Evolutionary conservation across 106 monocot species (phyloP).

Genomic region (Allium cepa): DNA sequence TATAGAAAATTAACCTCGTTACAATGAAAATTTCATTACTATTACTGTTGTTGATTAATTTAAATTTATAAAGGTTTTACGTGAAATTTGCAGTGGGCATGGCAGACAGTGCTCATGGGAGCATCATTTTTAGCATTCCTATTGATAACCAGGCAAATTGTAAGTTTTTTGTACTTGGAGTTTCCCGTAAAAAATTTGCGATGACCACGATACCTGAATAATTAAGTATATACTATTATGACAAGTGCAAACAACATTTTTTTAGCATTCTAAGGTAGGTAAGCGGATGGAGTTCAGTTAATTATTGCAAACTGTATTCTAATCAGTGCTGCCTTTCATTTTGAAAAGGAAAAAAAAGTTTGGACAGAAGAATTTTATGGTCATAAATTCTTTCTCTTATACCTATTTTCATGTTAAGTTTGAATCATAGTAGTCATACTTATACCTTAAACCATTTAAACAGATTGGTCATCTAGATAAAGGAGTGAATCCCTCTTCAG

Average conservation of each 20-base stretch:
- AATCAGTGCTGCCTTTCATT: too few relatives aligned
- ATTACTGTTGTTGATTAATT: too few relatives aligned
- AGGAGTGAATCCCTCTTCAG: slow-evolving; percentile 84
- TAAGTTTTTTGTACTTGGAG: slow-evolving; percentile 28
- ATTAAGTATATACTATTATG: too few relatives aligned
- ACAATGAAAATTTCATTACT: too few relatives aligned
- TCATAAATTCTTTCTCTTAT: slow-evolving; percentile 19
- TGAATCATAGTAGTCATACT: too few relatives aligned
- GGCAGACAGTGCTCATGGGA: slow-evolving; percentile 83
- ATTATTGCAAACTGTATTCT: too few relatives aligned
- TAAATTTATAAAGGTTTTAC: too few relatives aligned
- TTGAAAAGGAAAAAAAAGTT: too few relatives aligned
- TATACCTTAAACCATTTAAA: neutral
- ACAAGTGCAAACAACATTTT: neutral
- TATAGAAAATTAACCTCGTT: too few relatives aligned
- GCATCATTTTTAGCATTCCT: slow-evolving; percentile 60
- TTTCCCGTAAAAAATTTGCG: neutral
- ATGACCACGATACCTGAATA: neutral
- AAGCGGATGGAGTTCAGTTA: neutral
- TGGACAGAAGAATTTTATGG: too few relatives aligned
- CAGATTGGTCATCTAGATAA: slow-evolving; percentile 76
- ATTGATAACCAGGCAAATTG: slow-evolving; percentile 64
- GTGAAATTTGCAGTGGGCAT: slow-evolving; percentile 49
- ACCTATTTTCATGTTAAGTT: neutral
- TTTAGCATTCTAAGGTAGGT: neutral